These are phyloP conservation scores for Trichoderma sp. DNA, from an alignment of 2,329 filamentous ascomycete genomes.

Conservation along the genomic window DNA sequence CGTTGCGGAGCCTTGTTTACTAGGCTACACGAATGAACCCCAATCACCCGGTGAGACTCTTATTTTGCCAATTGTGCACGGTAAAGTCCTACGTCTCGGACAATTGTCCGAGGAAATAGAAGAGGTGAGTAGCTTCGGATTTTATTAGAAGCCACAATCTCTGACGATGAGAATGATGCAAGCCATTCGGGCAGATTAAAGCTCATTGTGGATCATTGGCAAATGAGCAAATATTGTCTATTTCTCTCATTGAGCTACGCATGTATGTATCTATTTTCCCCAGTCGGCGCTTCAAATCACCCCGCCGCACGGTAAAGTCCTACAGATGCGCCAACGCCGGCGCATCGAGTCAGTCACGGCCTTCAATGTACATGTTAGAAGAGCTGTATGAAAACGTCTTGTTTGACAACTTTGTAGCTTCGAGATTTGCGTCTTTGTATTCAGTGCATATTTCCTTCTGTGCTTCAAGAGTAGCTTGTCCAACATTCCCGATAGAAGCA, in stretches of 20 bases:
- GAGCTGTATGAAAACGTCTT: not conserved
- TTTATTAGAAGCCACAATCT: not conserved
- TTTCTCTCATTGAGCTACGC: not conserved
- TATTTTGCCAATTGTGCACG: not conserved
- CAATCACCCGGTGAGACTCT: not conserved
- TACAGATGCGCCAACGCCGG: not conserved
- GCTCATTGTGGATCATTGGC: too few relatives aligned
- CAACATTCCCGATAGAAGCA: not conserved
- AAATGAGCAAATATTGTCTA: conserved; percentile 19
- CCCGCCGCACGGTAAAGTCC: not conserved
- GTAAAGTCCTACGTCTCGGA: not conserved
- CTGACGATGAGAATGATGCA: conserved; percentile 32
- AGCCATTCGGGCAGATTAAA: conserved; percentile 17
- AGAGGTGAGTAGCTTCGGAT: conserved; percentile 24
- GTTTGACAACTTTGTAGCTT: not conserved
- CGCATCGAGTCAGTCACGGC: not conserved
- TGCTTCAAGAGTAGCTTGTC: not conserved
- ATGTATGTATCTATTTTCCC: conserved; percentile 12
- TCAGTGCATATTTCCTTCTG: not conserved
- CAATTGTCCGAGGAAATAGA: conserved; percentile 29
- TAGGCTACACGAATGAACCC: too few relatives aligned
- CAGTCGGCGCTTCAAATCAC: not conserved
- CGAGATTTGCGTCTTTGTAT: not conserved
- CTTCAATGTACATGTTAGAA: not conserved
- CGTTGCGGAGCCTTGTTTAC: too few relatives aligned